Base-by-base conservation (phyloP, 2,329 filamentous ascomycete species). In the Dactylonectria macrodidyma region DNA sequence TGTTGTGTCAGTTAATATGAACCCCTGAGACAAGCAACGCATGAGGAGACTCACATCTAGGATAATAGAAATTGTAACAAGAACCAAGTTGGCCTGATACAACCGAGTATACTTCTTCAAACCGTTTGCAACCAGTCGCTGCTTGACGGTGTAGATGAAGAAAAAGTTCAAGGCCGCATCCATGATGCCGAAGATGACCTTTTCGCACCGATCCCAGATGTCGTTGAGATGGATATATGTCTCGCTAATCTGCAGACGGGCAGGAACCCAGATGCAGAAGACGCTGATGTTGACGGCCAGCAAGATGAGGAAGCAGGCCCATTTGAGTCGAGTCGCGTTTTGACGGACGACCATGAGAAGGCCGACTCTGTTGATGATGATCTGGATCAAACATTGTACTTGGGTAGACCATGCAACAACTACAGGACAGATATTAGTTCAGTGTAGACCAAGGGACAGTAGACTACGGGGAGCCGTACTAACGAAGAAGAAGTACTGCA, bases 221-320 rank as follows among this genome's bases (percentile, higher is more conserved):
- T 82, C 71, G 71, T 87, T 87, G 51, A 87, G 75, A 30, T 77
- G 65, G 41, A 85, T 78, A 36, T 80, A 86, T 0, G 44, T 73
- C 1, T 79, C 54, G 50, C 73, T 81, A 36, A 83, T 78, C 62
- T 84, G 80, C 2, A 85, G 78, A 30, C 84, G 81, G 1, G 84
- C 81, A 0, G 85, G 85, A 4, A 87, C 83, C 86, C 85, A 87
- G 48, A 87, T 85, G 47, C 79, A 82, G 62, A 85, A 86, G 33
- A 87, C 85, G 3, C 82, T 82, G 64, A 87, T 81, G 62, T 87
- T 87, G 73, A 87, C 78, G 1, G 76, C 60, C 1, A 82, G 78
- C 38, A 87, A 82, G 10, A 85, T 51, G 3, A 77, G 50, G n/a
- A 85, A 79, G 34, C 83, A 82, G 1, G 77, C 74, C 81, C 82